Base-by-base conservation (phyloP, 306 rosid species). In the Parietaria judaica region DNA sequence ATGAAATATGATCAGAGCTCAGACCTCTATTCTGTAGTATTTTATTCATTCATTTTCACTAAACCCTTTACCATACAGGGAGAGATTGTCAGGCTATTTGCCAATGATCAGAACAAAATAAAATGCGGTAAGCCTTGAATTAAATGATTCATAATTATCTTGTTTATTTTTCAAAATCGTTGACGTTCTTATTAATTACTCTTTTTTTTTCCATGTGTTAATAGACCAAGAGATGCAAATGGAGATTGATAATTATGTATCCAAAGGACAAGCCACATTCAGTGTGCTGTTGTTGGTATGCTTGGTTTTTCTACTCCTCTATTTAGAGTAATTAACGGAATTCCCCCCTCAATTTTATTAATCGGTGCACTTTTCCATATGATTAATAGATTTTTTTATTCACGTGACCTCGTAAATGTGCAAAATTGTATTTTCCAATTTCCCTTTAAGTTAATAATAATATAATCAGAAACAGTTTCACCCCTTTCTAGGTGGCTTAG, bases 101-200 rank as follows among this genome's bases (percentile, higher is more conserved):
- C 98, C 9, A 91, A 91, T 75, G 95, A 84, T 73, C 95, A 91
- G 75, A 73, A 73, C 83, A 91, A 91, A 86, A 91, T 91, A 77
- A 85, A 41, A 71, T 91, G 96, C 17, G 98, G 98, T 66, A 55
- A 54, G 70, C 35, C 11, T 64, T 10, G 64, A 11, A 23, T 1
- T 23, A 38, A 38, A 12, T 54, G 53, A 49, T 14, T 13, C 53
- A 44, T 8, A 16, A 48, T 11, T 41, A 41, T 41, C 45, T 41
- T 41, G 9, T 49, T 7, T 4, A 10, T 6, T n/a, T 49, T 41
- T 41, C 3, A 8, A 4, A 39, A 1, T 41, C 9, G 45, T 41
- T 41, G 6, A 5, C 9, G 9, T 41, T 41, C 9, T 5, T 41
- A 41, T 41, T 41, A 0, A 41, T 5, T 41, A 41, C 7, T 49